Evolutionary conservation across 495 filamentous ascomycete genomes (phyloP).

Genomic region (Halenospora varia): DNA sequence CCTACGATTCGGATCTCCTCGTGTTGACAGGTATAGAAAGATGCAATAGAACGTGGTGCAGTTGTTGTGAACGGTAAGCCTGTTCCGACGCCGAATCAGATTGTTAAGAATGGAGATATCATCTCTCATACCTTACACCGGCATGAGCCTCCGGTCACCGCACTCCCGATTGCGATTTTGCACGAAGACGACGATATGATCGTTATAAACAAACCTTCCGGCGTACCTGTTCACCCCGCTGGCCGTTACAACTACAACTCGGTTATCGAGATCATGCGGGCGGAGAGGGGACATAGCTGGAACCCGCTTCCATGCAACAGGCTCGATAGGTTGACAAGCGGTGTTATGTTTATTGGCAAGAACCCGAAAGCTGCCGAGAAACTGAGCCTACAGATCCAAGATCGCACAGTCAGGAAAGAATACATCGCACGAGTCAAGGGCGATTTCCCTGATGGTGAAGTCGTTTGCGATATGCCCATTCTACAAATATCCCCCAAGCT

Average conservation of each 20-base stretch:
- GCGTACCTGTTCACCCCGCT: constrained; percentile 90
- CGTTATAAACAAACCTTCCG: constrained; percentile 94
- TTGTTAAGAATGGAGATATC: constrained; percentile 75
- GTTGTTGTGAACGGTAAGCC: constrained; percentile 70
- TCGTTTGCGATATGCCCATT: constrained; percentile 90
- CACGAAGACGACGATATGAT: constrained; percentile 90
- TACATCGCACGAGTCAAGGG: constrained; percentile 91
- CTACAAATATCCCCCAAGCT: constrained; percentile 92
- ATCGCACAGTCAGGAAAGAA: constrained; percentile 82
- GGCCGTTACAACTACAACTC: constrained; percentile 95
- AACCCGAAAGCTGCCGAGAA: constrained; percentile 71
- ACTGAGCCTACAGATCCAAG: constrained; percentile 65
- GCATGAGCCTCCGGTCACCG: constrained; percentile 89
- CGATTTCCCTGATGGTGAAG: constrained; percentile 76
- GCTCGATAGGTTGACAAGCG: constrained; percentile 89
- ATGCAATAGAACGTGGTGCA: constrained; percentile 73
- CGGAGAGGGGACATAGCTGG: constrained; percentile 65
- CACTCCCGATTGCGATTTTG: constrained; percentile 72
- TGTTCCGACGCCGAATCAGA: constrained; percentile 43
- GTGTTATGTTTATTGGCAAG: constrained; percentile 97
- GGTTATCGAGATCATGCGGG: constrained; percentile 86
- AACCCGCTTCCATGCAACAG: constrained; percentile 83
- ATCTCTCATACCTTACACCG: constrained; percentile 93
- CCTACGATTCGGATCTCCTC: not conserved
- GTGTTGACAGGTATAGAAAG: constrained; percentile 45